phyloP scores from a whole-genome alignment of 306 rosid species.

The Fragaria iinumae region DNA sequence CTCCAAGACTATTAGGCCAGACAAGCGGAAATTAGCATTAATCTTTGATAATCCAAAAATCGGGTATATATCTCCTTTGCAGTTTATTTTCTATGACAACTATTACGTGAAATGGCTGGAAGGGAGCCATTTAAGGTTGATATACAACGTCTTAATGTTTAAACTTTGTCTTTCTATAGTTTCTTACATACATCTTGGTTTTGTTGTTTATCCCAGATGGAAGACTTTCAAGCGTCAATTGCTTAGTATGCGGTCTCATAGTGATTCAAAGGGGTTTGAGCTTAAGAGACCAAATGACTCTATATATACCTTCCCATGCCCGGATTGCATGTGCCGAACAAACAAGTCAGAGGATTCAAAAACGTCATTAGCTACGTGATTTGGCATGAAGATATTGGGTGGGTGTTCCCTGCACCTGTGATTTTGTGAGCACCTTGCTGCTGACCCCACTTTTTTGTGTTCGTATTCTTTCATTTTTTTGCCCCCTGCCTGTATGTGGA shows the following conservation, averaged over 20 bases:
- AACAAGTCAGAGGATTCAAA: conserved; percentile 59
- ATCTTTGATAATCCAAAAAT: conserved; percentile 83
- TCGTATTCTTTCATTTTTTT: conserved; percentile 63
- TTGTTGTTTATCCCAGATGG: conserved; percentile 60
- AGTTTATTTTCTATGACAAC: conserved; percentile 20
- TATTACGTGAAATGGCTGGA: background rate
- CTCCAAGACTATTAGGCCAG: conserved; percentile 90
- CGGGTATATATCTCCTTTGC: conserved; percentile 51
- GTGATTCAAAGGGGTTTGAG: conserved; percentile 92
- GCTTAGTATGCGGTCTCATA: conserved; percentile 74
- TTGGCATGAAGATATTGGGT: conserved; percentile 30
- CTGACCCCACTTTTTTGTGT: conserved; percentile 44
- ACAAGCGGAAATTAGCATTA: conserved; percentile 86
- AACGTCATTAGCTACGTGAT: conserved; percentile 55
- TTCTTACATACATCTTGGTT: conserved; percentile 10
- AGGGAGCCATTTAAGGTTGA: background rate
- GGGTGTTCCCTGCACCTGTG: conserved; percentile 38
- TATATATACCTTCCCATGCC: conserved; percentile 92
- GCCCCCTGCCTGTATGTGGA: conserved; percentile 34
- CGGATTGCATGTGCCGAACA: conserved; percentile 90
- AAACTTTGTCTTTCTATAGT: background rate
- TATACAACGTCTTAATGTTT: background rate
- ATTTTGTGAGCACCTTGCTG: conserved; percentile 48
- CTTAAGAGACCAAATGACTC: conserved; percentile 89
- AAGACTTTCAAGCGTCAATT: conserved; percentile 83